Evolutionary conservation across 495 filamentous ascomycete genomes (phyloP), one percentile per base, ranked within the genome.

Genomic region (Pseudomonodictys pantanalensis): DNA sequence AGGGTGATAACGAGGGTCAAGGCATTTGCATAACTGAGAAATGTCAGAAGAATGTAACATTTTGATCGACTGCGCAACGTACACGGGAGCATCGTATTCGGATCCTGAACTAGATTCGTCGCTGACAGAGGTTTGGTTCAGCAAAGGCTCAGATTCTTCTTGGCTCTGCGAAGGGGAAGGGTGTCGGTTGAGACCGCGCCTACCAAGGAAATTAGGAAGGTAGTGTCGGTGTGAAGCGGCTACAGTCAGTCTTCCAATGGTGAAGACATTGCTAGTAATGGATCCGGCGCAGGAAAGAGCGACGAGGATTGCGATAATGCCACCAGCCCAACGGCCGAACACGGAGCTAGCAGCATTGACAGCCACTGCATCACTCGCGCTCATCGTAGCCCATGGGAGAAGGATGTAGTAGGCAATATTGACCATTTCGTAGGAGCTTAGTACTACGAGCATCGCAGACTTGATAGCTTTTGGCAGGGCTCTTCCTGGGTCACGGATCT

Each of bases 391-490:
- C 54, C 54, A 59, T n/a, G 64, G 59, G 15, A 67, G 43, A 1
- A 60, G 32, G 24, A 58, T 56, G 23, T 67, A 67, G 38, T 58
- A 60, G 0, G 64, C 39, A 24, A 67, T 29, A 49, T 67, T 67
- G 1, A 60, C 50, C 2, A 56, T 28, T 17, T 58, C 43, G 55
- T 72, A 75, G 17, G 67, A 69, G 46, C 52, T 49, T 10, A 73
- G 68, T n/a, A 76, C 68, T 2, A 68, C 42, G 29, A 58, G 30
- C 66, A 71, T 73, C 1, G 65, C 66, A 17, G 54, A 44, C 59
- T 72, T 64, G 41, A 74, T 66, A 11, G 69, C 58, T 4, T 58
- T 55, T 12, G 69, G 70, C 41, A 72, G 61, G 49, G 66, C 56
- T 42, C 43, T 57, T 11, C 48, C 47, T 29, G 68, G 65, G 38